Evolutionary conservation across 2,329 filamentous ascomycete genomes (phyloP).

Genomic region (Aspergillus uvarum): DNA sequence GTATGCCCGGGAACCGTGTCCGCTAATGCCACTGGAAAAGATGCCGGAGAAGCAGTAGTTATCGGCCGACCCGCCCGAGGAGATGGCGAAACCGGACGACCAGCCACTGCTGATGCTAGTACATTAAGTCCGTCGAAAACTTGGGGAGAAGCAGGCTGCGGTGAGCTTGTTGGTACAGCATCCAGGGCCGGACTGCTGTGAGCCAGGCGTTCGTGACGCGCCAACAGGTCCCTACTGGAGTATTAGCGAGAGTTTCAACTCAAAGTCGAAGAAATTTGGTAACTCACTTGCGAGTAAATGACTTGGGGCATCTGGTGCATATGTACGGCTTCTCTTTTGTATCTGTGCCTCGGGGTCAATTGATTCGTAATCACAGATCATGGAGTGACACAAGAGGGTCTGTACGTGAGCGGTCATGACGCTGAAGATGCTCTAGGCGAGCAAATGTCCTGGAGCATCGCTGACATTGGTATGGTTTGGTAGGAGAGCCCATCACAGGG

Average conservation of each 20-base stretch:
- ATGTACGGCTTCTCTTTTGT: slow-evolving; percentile 37
- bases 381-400: not conserved
- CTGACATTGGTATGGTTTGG: slow-evolving; percentile 29
- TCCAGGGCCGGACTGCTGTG: slow-evolving; percentile 22
- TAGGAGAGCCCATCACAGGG: slow-evolving; percentile 21
- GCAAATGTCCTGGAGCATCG: slow-evolving; percentile 33
- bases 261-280: not conserved
- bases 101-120: slow-evolving; percentile 30
- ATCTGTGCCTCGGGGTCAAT: slow-evolving; percentile 21
- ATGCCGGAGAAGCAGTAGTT: slow-evolving; percentile 13
- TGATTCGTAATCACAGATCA: slow-evolving; percentile 9
- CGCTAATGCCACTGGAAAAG: slow-evolving; percentile 6
- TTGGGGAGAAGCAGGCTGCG: slow-evolving; percentile 20
- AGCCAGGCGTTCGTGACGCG: slow-evolving; percentile 32
- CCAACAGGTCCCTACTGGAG: slow-evolving; percentile 30
- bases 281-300: slow-evolving; percentile 36
- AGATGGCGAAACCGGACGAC: slow-evolving; percentile 17
- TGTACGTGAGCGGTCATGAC: slow-evolving; percentile 38
- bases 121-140: slow-evolving; percentile 29
- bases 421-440: slow-evolving; percentile 37
- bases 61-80: not conserved
- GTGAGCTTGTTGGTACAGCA: slow-evolving; percentile 13
- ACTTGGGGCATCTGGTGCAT: slow-evolving; percentile 33
- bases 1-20: not conserved
- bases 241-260: not conserved